A percentile compares a stretch with the other conserved stretches of the same genome.
These are phyloP conservation scores for Trichomonascus vanleenenianus DNA, from an alignment of 805 yeast genomes.

Conservation along the genomic window DNA sequence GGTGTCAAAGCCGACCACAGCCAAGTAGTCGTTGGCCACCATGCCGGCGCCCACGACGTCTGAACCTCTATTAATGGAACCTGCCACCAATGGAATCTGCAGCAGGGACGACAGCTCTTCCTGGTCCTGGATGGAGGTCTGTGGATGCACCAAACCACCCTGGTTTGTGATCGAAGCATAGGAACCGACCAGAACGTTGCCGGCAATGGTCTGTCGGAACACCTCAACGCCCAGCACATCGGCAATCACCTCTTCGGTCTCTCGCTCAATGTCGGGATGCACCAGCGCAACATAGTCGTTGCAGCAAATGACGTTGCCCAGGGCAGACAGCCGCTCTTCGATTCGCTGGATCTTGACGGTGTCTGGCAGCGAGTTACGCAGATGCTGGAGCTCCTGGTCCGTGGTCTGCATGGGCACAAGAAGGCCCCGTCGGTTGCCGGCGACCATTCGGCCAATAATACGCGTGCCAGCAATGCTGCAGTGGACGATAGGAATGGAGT, in stretches of 20 bases:
- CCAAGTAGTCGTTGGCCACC: constrained; percentile 97
- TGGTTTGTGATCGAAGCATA: constrained; percentile 92
- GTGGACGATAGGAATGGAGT: constrained; percentile 91
- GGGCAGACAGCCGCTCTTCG: constrained; percentile 93
- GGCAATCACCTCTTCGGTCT: constrained; percentile 96
- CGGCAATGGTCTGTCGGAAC: constrained; percentile 97
- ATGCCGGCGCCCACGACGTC: constrained; percentile 97
- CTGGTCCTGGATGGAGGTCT: constrained; percentile 94
- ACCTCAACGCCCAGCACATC: constrained; percentile 98
- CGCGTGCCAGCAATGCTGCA: constrained; percentile 98
- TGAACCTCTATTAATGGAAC: constrained; percentile 97
- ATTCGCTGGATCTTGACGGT: constrained; percentile 93
- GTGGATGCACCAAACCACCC: constrained; percentile 98
- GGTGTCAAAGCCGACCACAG: constrained; percentile 94
- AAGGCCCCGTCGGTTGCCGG: constrained; percentile 96
- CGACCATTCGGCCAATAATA: constrained; percentile 96
- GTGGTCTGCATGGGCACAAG: constrained; percentile 97
- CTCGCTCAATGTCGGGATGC: constrained; percentile 98
- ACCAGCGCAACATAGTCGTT: constrained; percentile 98
- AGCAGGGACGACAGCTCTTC: constrained; percentile 92
- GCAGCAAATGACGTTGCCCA: constrained; percentile 97
- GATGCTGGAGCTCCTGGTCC: constrained; percentile 95
- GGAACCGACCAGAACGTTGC: constrained; percentile 94
- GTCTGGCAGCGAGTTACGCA: constrained; percentile 94
- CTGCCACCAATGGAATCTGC: constrained; percentile 97